A percentile compares a stretch with the other conserved stretches of the same genome.
Evolutionary conservation across 192 early-diverging fungal species (phyloP).

Genomic region (Coemansia sp.): DNA sequence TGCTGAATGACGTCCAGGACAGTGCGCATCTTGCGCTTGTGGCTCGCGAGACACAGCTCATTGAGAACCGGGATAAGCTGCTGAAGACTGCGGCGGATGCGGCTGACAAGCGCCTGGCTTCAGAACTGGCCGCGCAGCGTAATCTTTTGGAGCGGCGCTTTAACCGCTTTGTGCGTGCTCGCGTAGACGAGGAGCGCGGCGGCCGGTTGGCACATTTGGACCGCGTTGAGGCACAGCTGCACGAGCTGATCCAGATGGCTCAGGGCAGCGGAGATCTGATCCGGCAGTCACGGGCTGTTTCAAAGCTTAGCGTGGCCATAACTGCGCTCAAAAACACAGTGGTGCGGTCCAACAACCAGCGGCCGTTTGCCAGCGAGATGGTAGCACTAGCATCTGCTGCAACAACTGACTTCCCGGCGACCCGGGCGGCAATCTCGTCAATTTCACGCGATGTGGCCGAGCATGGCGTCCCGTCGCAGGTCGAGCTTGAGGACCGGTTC

Average conservation of each 20-base stretch:
- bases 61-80: conserved; percentile 53
- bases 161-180: conserved; percentile 70
- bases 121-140: conserved; percentile 65
- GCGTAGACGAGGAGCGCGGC: conserved; percentile 87
- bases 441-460: conserved; percentile 60
- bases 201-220: conserved; percentile 85
- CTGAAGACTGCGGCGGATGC: conserved; percentile 47
- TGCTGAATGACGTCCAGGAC: conserved; percentile 52
- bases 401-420: conserved; percentile 48
- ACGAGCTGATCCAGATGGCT: conserved; percentile 67
- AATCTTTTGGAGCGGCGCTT: conserved; percentile 75
- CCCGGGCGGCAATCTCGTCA: conserved; percentile 62
- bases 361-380: conserved; percentile 74
- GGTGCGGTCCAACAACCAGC: conserved; percentile 36
- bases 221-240: conserved; percentile 73
- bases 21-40: conserved; percentile 52
- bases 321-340: conserved; percentile 62
- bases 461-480: conserved; percentile 63
- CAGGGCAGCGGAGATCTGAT: conserved; percentile 68
- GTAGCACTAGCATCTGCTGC: conserved; percentile 61
- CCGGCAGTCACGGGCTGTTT: conserved; percentile 59
- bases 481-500: conserved; percentile 71
- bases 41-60: conserved; percentile 54
- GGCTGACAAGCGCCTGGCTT: conserved; percentile 58
- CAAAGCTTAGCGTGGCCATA: conserved; percentile 65